Evolutionary conservation across 2,329 filamentous ascomycete genomes (phyloP).

Genomic region (Colletotrichum chrysophilum): DNA sequence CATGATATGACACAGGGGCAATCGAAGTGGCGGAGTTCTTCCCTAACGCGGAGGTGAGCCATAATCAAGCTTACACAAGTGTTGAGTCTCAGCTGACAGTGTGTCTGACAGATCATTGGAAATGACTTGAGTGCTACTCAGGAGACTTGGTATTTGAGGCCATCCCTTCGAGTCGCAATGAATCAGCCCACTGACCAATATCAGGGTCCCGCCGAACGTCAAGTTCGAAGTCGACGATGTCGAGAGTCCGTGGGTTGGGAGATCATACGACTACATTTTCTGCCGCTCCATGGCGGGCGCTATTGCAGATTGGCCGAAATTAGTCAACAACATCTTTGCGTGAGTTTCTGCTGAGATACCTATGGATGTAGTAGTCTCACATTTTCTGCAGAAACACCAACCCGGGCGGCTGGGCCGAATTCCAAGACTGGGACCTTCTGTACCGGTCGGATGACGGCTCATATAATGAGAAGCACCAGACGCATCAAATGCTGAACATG

Average conservation of each 20-base stretch:
- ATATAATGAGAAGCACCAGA: conserved; percentile 3
- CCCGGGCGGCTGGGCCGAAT: conserved; percentile 36
- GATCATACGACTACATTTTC: conserved; percentile 38
- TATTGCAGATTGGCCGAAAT: background rate
- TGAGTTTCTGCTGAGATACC: rapidly evolving
- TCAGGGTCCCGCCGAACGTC: conserved; percentile 63
- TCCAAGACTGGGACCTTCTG: conserved; percentile 25
- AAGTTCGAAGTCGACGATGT: conserved; percentile 71
- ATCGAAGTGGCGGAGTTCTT: background rate
- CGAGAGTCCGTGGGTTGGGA: conserved; percentile 50
- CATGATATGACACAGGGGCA: background rate
- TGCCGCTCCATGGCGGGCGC: background rate
- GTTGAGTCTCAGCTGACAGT: background rate
- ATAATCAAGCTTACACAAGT: background rate
- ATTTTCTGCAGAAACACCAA: conserved; percentile 29
- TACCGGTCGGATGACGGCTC: conserved; percentile 27
- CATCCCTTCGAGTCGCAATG: background rate
- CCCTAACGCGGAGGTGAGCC: background rate
- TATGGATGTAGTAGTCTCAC: rapidly evolving
- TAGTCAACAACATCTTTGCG: background rate
- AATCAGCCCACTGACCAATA: background rate
- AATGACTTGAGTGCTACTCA: conserved; percentile 2
- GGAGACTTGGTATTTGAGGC: background rate
- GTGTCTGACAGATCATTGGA: background rate
- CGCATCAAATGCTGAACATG: conserved; percentile 15